Evolutionary conservation across 2,329 filamentous ascomycete genomes (phyloP).

Genomic region (Aspergillaceae sp.): DNA sequence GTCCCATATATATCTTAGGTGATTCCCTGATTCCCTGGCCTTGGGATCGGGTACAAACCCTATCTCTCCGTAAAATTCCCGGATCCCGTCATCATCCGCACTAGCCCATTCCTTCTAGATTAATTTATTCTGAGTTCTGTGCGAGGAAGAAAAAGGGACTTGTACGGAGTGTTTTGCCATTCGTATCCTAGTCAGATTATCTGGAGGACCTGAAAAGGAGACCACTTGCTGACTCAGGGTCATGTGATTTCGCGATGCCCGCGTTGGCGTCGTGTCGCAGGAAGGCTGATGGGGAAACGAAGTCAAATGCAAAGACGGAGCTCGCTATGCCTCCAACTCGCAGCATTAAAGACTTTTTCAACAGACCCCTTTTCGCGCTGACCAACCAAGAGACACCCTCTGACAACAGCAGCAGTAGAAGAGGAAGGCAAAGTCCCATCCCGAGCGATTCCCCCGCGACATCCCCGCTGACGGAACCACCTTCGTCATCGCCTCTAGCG

Average conservation of each 20-base stretch:
- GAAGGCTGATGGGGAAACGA: neutral
- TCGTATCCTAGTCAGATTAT: no score
- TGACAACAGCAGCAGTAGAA: neutral
- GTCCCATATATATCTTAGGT: no score
- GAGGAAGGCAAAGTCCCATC: no score
- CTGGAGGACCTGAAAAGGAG: neutral
- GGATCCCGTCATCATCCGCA: no score
- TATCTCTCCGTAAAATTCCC: no score
- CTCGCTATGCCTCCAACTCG: conserved; percentile 19
- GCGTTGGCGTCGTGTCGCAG: conserved; percentile 2
- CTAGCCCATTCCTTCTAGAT: no score
- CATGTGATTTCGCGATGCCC: conserved; percentile 14
- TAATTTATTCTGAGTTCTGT: no score
- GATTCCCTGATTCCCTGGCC: no score
- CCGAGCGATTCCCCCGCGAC: conserved; percentile 12
- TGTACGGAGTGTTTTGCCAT: no score
- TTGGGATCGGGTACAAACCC: no score
- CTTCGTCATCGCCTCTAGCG: conserved; percentile 13
- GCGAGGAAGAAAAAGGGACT: no score
- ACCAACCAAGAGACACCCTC: conserved; percentile 1
- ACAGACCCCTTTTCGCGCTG: conserved; percentile 21
- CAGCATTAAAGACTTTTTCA: conserved; percentile 42
- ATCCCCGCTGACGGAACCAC: conserved; percentile 20
- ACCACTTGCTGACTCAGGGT: neutral
- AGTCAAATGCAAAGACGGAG: neutral